Evolutionary conservation across 2,329 filamentous ascomycete genomes (phyloP).

Genomic region (Colletotrichum zoysiae): DNA sequence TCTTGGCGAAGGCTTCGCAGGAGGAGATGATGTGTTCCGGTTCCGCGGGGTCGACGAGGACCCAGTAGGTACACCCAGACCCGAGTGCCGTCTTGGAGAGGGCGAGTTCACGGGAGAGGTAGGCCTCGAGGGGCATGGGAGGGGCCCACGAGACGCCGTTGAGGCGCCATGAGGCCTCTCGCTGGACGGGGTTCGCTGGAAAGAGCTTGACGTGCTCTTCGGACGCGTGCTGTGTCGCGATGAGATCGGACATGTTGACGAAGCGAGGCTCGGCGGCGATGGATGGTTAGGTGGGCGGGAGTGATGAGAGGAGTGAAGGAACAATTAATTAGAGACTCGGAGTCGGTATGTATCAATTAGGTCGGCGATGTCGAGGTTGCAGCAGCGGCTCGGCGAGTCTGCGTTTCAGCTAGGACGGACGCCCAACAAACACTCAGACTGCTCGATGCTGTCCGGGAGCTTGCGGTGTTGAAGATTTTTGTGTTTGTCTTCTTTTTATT

Average conservation of each 20-base stretch:
- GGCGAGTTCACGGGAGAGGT: slow-evolving; percentile 47
- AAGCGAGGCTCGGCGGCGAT: background rate
- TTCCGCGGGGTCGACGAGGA: slow-evolving; percentile 48
- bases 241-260: slow-evolving; percentile 28
- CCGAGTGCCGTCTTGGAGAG: slow-evolving; percentile 48
- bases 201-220: slow-evolving; percentile 46
- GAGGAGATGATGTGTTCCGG: slow-evolving; percentile 50
- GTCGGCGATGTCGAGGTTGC: background rate
- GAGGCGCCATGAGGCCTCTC: slow-evolving; percentile 49
- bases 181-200: slow-evolving; percentile 48
- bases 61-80: slow-evolving; percentile 49
- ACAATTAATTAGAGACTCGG: background rate
- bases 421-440: slow-evolving; percentile 4
- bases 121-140: slow-evolving; percentile 47
- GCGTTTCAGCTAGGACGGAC: slow-evolving; percentile 17
- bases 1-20: slow-evolving; percentile 46
- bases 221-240: slow-evolving; percentile 3
- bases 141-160: slow-evolving; percentile 49
- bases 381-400: background rate
- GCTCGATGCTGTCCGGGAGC: background rate
- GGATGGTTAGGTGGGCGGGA: background rate
- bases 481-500: background rate
- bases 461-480: background rate
- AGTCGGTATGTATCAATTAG: background rate
- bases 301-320: background rate